These are phyloP conservation scores for Boletus reticulatus DNA, from an alignment of 768 basidiomycete species.

Conservation along the genomic window DNA sequence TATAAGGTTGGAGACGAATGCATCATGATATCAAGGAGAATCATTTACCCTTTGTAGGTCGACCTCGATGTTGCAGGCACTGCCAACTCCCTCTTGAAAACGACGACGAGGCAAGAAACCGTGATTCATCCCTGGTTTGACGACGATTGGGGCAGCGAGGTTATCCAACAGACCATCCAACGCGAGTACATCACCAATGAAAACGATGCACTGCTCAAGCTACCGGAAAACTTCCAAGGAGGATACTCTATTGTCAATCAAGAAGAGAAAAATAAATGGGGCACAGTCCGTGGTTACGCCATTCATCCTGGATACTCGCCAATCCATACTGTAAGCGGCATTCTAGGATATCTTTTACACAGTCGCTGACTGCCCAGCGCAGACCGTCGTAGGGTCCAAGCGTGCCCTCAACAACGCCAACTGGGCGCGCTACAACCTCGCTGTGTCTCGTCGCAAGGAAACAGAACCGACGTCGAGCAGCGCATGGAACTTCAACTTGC, in stretches of 20 bases:
- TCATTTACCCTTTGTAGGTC: conserved; percentile 35
- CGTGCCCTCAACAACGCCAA: conserved; percentile 59
- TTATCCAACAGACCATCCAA: conserved; percentile 52
- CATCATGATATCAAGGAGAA: background rate
- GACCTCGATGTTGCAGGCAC: conserved; percentile 63
- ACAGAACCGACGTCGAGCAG: conserved; percentile 55
- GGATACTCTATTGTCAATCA: conserved; percentile 55
- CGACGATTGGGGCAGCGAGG: conserved; percentile 53
- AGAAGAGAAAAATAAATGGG: conserved; percentile 55
- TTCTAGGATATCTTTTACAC: background rate
- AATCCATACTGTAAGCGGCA: conserved; percentile 42
- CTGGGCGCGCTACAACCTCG: conserved; percentile 64
- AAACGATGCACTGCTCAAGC: conserved; percentile 49
- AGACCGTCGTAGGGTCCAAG: conserved; percentile 61
- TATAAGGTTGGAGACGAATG: conserved; percentile 40
- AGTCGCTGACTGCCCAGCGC: conserved; percentile 1
- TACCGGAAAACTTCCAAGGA: conserved; percentile 55
- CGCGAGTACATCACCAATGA: conserved; percentile 50
- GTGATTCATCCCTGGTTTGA: conserved; percentile 55
- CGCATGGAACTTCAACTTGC: conserved; percentile 64
- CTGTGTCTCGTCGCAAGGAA: conserved; percentile 57
- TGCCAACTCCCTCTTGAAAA: conserved; percentile 54
- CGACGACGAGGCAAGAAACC: conserved; percentile 48
- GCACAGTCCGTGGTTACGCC: conserved; percentile 54
- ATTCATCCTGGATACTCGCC: conserved; percentile 60